These are phyloP conservation scores for Cercophora samala DNA, from an alignment of 495 filamentous ascomycete species.

Conservation along the genomic window DNA sequence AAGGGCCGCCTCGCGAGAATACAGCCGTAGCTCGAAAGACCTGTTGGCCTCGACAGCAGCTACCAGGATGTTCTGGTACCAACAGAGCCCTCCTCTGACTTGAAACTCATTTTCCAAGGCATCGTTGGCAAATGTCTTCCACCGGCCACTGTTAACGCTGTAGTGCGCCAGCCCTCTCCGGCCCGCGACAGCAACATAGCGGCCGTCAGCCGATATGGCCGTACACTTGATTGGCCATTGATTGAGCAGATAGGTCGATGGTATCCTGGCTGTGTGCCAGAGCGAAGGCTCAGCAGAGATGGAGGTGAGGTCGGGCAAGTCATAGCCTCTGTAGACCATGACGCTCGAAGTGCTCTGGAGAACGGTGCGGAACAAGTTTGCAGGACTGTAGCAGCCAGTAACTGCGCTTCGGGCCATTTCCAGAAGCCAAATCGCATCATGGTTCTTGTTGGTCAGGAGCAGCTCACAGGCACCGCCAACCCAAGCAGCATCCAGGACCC, in stretches of 20 bases:
- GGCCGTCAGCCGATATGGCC: constrained; percentile 83
- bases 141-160: constrained; percentile 87
- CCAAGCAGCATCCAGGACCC: constrained; percentile 75
- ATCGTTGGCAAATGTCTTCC: constrained; percentile 87
- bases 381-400: constrained; percentile 82
- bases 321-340: constrained; percentile 90
- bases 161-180: constrained; percentile 90
- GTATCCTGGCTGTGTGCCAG: constrained; percentile 90
- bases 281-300: constrained; percentile 89
- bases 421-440: constrained; percentile 78
- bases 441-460: constrained; percentile 62
- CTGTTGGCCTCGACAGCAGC: constrained; percentile 85
- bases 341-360: constrained; percentile 80
- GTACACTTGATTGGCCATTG: constrained; percentile 90
- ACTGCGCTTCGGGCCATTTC: constrained; percentile 91
- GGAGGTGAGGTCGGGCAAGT: constrained; percentile 80
- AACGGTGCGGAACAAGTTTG: constrained; percentile 85
- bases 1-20: constrained; percentile 81
- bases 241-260: constrained; percentile 74
- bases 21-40: constrained; percentile 84
- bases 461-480: constrained; percentile 83
- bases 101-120: constrained; percentile 83
- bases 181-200: constrained; percentile 95
- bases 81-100: constrained; percentile 95
- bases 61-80: constrained; percentile 94